Evolutionary conservation across 2,329 filamentous ascomycete genomes (phyloP), one percentile per base, ranked within the genome.

Genomic region (Diaporthe sp.): DNA sequence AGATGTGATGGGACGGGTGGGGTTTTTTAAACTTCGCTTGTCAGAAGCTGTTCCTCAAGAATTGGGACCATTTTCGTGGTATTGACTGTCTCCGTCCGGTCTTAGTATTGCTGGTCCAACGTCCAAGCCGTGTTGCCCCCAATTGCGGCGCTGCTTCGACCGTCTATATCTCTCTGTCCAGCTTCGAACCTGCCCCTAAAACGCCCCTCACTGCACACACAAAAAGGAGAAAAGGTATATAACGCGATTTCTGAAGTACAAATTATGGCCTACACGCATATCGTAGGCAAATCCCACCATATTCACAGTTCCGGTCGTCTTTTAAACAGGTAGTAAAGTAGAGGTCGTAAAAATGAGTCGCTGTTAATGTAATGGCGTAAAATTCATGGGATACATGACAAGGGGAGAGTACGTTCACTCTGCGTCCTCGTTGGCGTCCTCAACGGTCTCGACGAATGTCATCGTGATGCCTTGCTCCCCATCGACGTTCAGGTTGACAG

Each of bases 401-500:
- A 12, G 28, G 30, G 2, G 22, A 54, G 4, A 50, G 47, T 40
- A 13, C 61, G 33, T 40, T 75, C 76, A 74, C 47, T 38, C 45
- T 6, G 25, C 22, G 12, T 54, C 60, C 77, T 76, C 74, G 30
- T 80, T 79, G 54, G 81, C 80, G 74, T 82, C 81, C 35, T 81
- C 80, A n/a, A 83, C 78, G 28, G 82, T 82, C 81, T 86, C 85
- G 40, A 87, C 83, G 78, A 86, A 86, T 1, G 85, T 86, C 85
- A 87, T 85, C 55, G 85, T 86, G 66, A 86, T 79, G n/a, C 85
- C 85, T 78, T 85, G 84, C 55, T 82, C 80, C 50, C 82, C 84
- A 69, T 85, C 83, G 22, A 86, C 85, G 40, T 86, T 87, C 50
- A 87, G 79, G 80, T 86, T 87, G 79, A 87, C 83, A 15, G 82